These are phyloP conservation scores for Malania oleifera DNA, from an alignment of 164 flowering plant genomes.

Conservation along the genomic window DNA sequence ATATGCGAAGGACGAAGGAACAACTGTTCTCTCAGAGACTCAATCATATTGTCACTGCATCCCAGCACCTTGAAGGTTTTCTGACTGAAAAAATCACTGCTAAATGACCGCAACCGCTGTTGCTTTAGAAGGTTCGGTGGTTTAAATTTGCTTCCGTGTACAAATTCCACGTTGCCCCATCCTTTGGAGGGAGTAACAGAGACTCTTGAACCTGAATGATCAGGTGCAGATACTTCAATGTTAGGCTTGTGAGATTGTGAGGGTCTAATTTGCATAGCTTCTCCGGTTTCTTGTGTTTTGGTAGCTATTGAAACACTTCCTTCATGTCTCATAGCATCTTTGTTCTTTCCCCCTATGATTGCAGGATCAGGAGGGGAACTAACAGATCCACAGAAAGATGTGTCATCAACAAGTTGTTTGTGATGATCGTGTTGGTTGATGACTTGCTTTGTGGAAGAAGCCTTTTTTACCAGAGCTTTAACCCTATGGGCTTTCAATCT, in stretches of 20 bases:
- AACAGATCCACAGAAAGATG: slow-evolving; percentile 7
- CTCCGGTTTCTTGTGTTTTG: slow-evolving; percentile 8
- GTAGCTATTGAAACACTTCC: slow-evolving; percentile 16
- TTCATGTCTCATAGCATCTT: slow-evolving; percentile 10
- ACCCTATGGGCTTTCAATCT: slow-evolving; percentile 62
- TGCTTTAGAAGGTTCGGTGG: slow-evolving; percentile 16
- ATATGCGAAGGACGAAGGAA: slow-evolving; percentile 77
- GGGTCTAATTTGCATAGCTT: slow-evolving; percentile 1
- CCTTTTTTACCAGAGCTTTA: slow-evolving; percentile 38
- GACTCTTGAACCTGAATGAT: slow-evolving; percentile 22
- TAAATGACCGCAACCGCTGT: slow-evolving; percentile 20
- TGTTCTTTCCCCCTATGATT: slow-evolving; percentile 13
- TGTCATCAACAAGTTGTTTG: slow-evolving; percentile 14
- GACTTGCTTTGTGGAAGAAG: slow-evolving; percentile 30
- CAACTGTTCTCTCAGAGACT: slow-evolving; percentile 45
- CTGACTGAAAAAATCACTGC: slow-evolving; percentile 57
- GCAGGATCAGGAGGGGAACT: slow-evolving; percentile 20
- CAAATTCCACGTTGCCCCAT: slow-evolving; percentile 45
- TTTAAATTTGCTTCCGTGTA: slow-evolving; percentile 14
- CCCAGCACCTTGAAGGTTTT: slow-evolving; percentile 68
- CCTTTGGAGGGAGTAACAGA: slow-evolving; percentile 36
- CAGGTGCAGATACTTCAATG: slow-evolving; percentile 5
- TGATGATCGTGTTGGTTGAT: slow-evolving; percentile 12
- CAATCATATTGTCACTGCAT: slow-evolving; percentile 60
- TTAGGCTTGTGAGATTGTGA: slow-evolving; percentile 14